Evolutionary conservation across 148 eudicot genomes (phyloP).

Genomic region (Chenopodium quinoa): DNA sequence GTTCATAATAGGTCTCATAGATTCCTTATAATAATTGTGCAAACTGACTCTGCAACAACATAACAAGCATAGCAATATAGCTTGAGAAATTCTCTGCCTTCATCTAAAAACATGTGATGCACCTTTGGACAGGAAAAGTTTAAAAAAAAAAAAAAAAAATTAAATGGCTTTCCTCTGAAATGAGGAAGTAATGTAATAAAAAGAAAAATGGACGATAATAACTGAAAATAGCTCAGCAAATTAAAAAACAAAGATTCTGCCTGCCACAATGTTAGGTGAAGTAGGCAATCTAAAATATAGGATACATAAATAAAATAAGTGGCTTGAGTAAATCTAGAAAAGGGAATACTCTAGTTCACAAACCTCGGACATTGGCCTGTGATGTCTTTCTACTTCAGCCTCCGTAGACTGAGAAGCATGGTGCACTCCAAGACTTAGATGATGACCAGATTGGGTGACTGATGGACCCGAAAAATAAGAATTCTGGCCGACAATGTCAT

Average conservation of each 20-base stretch:
- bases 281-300: background rate
- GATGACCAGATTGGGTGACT: background rate
- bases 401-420: background rate
- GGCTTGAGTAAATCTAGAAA: constrained; percentile 1
- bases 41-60: background rate
- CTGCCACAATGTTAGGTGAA: background rate
- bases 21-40: background rate
- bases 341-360: constrained; percentile 3
- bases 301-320: background rate
- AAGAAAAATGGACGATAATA: background rate
- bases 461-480: constrained; percentile 1
- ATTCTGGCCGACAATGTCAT: background rate
- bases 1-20: background rate
- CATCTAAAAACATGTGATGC: background rate
- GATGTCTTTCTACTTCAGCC: background rate
- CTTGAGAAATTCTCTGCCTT: background rate
- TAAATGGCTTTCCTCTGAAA: background rate
- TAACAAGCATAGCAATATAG: too few species aligned
- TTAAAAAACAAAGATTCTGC: background rate
- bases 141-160: too few species aligned
- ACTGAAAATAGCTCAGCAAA: background rate
- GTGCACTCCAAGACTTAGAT: background rate
- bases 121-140: background rate
- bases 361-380: constrained; percentile 13
- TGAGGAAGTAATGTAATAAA: background rate